Base-by-base conservation (phyloP, 2,329 filamentous ascomycete species). In the Diaporthe vaccinii region DNA sequence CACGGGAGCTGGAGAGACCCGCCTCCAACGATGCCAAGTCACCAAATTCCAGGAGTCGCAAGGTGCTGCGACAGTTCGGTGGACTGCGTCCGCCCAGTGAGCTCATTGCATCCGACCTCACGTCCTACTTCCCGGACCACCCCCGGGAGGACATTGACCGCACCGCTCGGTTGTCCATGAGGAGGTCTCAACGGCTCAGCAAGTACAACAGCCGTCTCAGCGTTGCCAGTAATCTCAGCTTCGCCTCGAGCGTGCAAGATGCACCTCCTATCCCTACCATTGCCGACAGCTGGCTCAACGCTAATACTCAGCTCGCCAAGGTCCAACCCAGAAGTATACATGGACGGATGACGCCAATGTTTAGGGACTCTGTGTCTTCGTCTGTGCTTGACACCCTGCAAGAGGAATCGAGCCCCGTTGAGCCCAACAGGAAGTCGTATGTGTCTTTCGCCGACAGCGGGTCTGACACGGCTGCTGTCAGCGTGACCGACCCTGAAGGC, bases 51-150 rank as follows among this genome's bases (percentile, higher is more conserved):
- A 83, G 82, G 78, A 82, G 84, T 75, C 85, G 85, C 75, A 91
- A 91, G 80, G 87, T 91, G 39, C 87, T 96, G 61, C 92, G 94
- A 78, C 93, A 94, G 78, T 98, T 98, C 84, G 97, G 97, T 80
- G 96, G 96, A 46, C 92, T 97, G 78, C 90, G 97, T 79, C 97
- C 97, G 25, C 97, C 97, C 1, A 98, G 96, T 85, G 97, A 99
- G 86, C 91, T 99, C 82, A 99, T 99, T 82, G 96, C 96, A 36
- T 98, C 97, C 31, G 97, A 99, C 82, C 87, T 99, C 76, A 97
- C 95, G 1, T 98, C 96, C 0, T 99, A 98, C 87, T 99, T 99
- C 88, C 97, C 97, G 0, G 95, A 98, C 81, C 96, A 98, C 80
- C 92, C 96, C 68, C 93, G 95, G 74, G 96, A 98, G 82, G 95